These are phyloP conservation scores for Coniosporium apollinis DNA, from an alignment of 495 filamentous ascomycete genomes.

Conservation along the genomic window DNA sequence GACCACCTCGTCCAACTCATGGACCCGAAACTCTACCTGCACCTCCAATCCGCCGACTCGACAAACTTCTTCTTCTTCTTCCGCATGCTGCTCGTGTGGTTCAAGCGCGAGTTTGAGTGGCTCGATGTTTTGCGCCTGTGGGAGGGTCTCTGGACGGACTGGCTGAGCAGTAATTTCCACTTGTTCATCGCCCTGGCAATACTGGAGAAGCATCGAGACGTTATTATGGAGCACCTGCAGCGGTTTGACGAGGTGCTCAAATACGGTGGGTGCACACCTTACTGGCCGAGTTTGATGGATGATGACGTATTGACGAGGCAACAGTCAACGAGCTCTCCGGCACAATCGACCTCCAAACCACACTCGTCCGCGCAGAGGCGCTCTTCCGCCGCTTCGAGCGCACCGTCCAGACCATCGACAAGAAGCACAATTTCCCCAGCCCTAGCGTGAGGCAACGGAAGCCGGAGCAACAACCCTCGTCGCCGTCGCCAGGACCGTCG, in stretches of 20 bases:
- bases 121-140: conserved; percentile 70
- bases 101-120: conserved; percentile 93
- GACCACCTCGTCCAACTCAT: conserved; percentile 92
- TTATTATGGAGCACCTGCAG: conserved; percentile 88
- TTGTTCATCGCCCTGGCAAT: conserved; percentile 88
- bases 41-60: conserved; percentile 74
- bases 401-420: conserved; percentile 72
- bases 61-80: conserved; percentile 99
- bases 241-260: conserved; percentile 96
- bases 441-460: conserved; percentile 38
- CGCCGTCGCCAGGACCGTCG: conserved; percentile 10
- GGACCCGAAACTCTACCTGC: conserved; percentile 84
- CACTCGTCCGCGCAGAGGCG: conserved; percentile 70
- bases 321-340: conserved; percentile 85
- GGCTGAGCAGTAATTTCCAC: conserved; percentile 72
- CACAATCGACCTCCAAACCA: conserved; percentile 75
- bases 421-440: conserved; percentile 66
- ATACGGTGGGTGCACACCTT: conserved; percentile 48
- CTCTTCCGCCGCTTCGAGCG: conserved; percentile 79
- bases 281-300: conserved; percentile 6
- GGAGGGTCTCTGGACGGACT: conserved; percentile 94
- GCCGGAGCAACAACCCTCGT: no score
- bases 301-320: no score
- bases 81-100: conserved; percentile 96
- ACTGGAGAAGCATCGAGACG: conserved; percentile 81